Conservation (phyloP, 2,329 filamentous ascomycete genomes). For the Lachnum nothofagi region DNA sequence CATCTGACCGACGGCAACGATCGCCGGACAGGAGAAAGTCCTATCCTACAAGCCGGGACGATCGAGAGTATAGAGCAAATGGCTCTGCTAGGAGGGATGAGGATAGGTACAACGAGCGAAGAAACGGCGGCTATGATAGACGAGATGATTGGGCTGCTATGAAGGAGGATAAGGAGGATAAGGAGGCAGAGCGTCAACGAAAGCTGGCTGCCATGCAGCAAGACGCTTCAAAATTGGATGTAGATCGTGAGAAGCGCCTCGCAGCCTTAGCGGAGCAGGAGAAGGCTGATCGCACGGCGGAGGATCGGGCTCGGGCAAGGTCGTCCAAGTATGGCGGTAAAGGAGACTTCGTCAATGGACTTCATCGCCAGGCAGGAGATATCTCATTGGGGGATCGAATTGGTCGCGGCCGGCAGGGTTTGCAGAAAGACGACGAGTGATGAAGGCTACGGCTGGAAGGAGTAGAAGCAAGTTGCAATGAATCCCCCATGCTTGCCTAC, state of each 20-base stretch:
- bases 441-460: not conserved
- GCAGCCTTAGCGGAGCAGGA: constrained; percentile 63
- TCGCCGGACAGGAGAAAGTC: constrained; percentile 31
- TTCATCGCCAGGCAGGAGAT: constrained; percentile 55
- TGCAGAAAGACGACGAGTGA: constrained; percentile 41
- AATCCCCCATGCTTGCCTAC: not conserved
- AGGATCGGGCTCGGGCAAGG: constrained; percentile 57
- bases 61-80: constrained; percentile 21
- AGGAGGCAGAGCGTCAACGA: constrained; percentile 55
- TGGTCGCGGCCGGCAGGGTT: constrained; percentile 43
- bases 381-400: constrained; percentile 49
- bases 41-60: constrained; percentile 26
- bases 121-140: constrained; percentile 23
- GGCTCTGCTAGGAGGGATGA: constrained; percentile 21
- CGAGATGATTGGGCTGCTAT: constrained; percentile 25
- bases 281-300: constrained; percentile 57
- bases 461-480: not conserved
- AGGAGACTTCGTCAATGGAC: constrained; percentile 57
- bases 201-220: constrained; percentile 71
- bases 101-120: constrained; percentile 24
- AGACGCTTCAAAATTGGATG: constrained; percentile 63
- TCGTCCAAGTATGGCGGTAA: constrained; percentile 58
- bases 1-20: constrained; percentile 33
- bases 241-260: constrained; percentile 64
- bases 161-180: constrained; percentile 27